These are phyloP conservation scores for Pichia insulana DNA, from an alignment of 805 yeast genomes.

Conservation along the genomic window DNA sequence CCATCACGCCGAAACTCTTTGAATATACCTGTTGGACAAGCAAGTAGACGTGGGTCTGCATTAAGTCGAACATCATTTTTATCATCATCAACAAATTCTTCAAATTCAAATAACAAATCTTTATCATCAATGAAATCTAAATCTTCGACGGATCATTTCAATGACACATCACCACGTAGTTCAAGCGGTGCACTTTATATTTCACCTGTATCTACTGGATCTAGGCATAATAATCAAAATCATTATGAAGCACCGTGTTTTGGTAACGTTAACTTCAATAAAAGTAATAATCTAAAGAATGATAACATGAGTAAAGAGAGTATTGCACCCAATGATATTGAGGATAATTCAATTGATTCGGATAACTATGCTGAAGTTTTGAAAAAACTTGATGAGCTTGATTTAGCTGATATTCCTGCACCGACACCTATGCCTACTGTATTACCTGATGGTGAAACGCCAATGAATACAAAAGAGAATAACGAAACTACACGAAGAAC, in stretches of 20 bases:
- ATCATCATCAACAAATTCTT: not conserved
- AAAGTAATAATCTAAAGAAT: not conserved
- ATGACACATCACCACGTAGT: not conserved
- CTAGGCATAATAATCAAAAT: not conserved
- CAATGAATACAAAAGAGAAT: not conserved
- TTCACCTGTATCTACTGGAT: not conserved
- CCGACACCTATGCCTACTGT: conserved; percentile 43
- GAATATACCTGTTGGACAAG: conserved; percentile 3
- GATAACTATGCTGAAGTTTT: not conserved
- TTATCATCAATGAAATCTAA: not conserved
- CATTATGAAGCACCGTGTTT: not conserved
- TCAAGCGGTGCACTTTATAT: not conserved
- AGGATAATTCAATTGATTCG: not conserved
- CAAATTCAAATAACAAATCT: not conserved
- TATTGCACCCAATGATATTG: not conserved
- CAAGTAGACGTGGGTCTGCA: conserved; percentile 15
- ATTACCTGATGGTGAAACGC: conserved; percentile 17
- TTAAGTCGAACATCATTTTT: conserved; percentile 11
- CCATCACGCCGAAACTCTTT: conserved; percentile 16
- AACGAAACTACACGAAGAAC: not conserved
- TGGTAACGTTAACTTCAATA: not conserved
- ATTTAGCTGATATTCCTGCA: not conserved
- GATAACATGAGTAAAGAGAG: not conserved
- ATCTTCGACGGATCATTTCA: not conserved
- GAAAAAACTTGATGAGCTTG: not conserved